Percentiles rank a stretch among this genome's conserved stretches.
phyloP scores from a whole-genome alignment of 768 basidiomycete genomes.

The Leccinum broughii region DNA sequence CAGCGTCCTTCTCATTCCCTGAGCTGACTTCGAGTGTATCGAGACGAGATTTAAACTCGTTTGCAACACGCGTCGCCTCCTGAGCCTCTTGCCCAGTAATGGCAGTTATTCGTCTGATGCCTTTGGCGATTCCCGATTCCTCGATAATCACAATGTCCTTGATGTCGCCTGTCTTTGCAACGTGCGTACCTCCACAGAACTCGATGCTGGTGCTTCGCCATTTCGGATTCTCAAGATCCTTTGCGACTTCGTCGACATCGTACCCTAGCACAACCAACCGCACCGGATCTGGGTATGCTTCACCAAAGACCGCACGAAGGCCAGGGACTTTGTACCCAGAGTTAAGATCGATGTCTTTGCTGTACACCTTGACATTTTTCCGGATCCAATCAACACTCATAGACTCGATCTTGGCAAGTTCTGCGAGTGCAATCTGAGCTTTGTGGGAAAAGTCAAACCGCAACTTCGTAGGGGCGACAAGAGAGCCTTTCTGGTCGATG shows the following conservation, averaged over 20 bases:
- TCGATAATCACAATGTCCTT: conserved; percentile 94
- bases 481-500: conserved; percentile 96
- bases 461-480: conserved; percentile 93
- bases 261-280: conserved; percentile 91
- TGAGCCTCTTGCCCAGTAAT: conserved; percentile 94
- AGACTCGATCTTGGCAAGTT: conserved; percentile 79
- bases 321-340: conserved; percentile 89
- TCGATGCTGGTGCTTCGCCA: conserved; percentile 93
- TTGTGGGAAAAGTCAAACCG: conserved; percentile 99
- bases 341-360: conserved; percentile 79
- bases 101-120: conserved; percentile 91
- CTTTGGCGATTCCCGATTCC: conserved; percentile 97
- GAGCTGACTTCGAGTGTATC: conserved; percentile 56
- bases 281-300: conserved; percentile 97
- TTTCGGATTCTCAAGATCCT: conserved; percentile 84
- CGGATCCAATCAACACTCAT: conserved; percentile 90
- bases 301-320: conserved; percentile 94
- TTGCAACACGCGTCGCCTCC: conserved; percentile 70
- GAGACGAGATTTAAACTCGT: conserved; percentile 60
- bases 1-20: conserved; percentile 85
- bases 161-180: conserved; percentile 95
- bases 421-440: conserved; percentile 71
- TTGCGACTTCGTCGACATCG: conserved; percentile 80
- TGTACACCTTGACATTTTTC: conserved; percentile 84
- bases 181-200: conserved; percentile 99